phyloP scores from a whole-genome alignment of 2,329 filamentous ascomycete genomes.

The Colletotrichum simmondsii region DNA sequence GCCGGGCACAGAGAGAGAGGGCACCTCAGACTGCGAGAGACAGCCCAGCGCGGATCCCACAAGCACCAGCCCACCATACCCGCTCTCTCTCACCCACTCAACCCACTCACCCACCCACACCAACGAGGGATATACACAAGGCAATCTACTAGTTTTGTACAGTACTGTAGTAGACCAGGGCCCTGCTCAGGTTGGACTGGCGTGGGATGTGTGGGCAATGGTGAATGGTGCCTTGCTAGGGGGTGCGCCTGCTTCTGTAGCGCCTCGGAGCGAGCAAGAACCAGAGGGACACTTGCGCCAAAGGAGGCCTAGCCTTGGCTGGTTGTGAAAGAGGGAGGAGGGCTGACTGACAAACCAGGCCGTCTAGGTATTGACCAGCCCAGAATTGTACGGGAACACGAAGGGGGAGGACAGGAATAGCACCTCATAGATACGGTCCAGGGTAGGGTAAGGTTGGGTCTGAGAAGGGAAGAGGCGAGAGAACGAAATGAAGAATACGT shows the following conservation, averaged over 20 bases:
- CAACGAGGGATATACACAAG: slow-evolving; percentile 16
- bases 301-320: slow-evolving; percentile 22
- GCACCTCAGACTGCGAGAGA: not conserved
- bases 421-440: not conserved
- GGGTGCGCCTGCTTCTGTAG: slow-evolving; percentile 30
- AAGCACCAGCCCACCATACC: slow-evolving; percentile 20
- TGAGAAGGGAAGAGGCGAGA: not conserved
- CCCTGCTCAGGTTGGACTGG: slow-evolving; percentile 22
- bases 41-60: not conserved
- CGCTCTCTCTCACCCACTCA: slow-evolving; percentile 22
- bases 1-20: not conserved
- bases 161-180: slow-evolving; percentile 10
- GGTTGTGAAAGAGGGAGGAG: slow-evolving; percentile 29
- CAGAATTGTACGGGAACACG: slow-evolving; percentile 3
- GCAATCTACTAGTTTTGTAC: slow-evolving; percentile 3
- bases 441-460: not conserved
- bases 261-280: slow-evolving; percentile 15
- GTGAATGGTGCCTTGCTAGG: slow-evolving; percentile 32
- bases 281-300: slow-evolving; percentile 32
- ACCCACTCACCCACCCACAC: slow-evolving; percentile 28
- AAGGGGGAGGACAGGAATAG: not conserved
- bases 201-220: slow-evolving; percentile 14
- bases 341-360: slow-evolving; percentile 27
- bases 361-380: slow-evolving; percentile 15
- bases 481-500: slow-evolving; percentile 10